Percentiles rank a stretch among this genome's conserved stretches.
phyloP scores from a whole-genome alignment of 176 grass and related monocot species.

The Carex myosuroides region DNA sequence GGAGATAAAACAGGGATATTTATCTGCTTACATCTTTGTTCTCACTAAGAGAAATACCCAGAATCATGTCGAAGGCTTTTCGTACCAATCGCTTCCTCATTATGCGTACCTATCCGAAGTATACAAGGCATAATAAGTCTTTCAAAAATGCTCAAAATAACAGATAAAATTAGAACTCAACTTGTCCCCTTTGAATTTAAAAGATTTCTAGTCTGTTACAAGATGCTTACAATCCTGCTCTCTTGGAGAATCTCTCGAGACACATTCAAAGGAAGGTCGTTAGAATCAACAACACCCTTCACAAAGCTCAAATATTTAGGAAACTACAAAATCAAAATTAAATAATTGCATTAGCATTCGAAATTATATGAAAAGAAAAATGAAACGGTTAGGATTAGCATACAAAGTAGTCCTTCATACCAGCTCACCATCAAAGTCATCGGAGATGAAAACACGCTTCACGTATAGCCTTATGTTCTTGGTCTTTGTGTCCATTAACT shows the following conservation, averaged over 20 bases:
- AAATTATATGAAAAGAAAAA: neutral
- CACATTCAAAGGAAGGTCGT: conserved; percentile 96
- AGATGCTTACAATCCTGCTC: conserved; percentile 83
- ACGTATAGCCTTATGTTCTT: conserved; percentile 96
- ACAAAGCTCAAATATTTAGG: conserved; percentile 99
- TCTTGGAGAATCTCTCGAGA: conserved; percentile 99
- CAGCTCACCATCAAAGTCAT: conserved; percentile 93
- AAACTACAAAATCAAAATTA: conserved; percentile 46
- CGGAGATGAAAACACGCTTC: conserved; percentile 95
- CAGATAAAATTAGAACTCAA: neutral
- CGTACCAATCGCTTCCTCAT: conserved; percentile 94
- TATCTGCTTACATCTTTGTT: conserved; percentile 75
- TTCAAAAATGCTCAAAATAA: neutral
- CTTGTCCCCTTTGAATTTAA: neutral
- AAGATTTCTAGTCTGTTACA: neutral
- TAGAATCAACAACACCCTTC: conserved; percentile 95
- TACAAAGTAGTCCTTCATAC: conserved; percentile 30
- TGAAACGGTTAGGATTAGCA: neutral
- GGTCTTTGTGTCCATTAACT: conserved; percentile 74
- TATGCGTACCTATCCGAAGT: conserved; percentile 61
- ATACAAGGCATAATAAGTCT: neutral
- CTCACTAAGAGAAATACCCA: conserved; percentile 89
- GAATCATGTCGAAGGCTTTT: conserved; percentile 97
- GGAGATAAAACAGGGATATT: neutral
- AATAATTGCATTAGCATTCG: neutral